A percentile compares a stretch with the other conserved stretches of the same genome.
Evolutionary conservation across 805 yeast species (phyloP).

Genomic region (Zygotorulaspora florentina): DNA sequence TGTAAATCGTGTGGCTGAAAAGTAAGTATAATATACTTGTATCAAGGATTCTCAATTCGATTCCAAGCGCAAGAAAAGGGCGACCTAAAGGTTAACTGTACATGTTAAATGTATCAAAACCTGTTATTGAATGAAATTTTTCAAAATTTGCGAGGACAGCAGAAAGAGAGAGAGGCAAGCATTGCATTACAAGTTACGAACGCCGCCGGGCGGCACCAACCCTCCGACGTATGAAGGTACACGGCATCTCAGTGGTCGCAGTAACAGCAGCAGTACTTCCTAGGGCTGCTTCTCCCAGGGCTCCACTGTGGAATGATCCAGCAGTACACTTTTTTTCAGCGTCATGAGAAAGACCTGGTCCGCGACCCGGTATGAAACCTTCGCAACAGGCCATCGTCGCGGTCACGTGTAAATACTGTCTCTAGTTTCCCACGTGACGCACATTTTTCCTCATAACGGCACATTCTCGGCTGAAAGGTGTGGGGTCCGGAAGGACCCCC

Average conservation of each 20-base stretch:
- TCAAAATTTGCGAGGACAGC: background rate
- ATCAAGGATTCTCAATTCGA: background rate
- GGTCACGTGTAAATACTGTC: too few species aligned
- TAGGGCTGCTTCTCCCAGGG: too few species aligned
- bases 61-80: background rate
- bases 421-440: background rate
- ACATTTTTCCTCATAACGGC: too few species aligned
- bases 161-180: too few species aligned
- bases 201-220: too few species aligned
- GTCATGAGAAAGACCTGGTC: constrained; percentile 11
- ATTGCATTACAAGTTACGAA: too few species aligned
- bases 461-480: background rate
- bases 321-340: constrained; percentile 7
- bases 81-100: background rate
- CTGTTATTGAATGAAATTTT: background rate
- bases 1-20: background rate
- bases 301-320: background rate
- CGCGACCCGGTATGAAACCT: constrained; percentile 4
- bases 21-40: background rate
- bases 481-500: background rate
- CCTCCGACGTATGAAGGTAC: too few species aligned
- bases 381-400: constrained; percentile 3
- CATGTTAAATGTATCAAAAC: background rate
- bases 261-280: too few species aligned
- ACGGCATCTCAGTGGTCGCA: too few species aligned